Conservation (phyloP, 805 yeast species). For the Debaryomyces hansenii region DNA sequence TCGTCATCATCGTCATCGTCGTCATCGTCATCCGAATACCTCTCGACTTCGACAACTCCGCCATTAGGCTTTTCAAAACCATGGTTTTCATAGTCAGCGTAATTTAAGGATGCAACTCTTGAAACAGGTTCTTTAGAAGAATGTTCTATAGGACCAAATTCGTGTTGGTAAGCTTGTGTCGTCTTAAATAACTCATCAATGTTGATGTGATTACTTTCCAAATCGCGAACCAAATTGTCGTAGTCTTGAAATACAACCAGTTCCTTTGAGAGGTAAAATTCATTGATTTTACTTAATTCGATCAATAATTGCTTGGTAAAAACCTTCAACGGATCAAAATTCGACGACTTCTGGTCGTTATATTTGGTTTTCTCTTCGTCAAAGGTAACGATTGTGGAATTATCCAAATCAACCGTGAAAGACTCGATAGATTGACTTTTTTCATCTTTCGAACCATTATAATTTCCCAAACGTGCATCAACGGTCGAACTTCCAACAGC, state of each 20-base stretch:
- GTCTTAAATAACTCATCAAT: slow-evolving; percentile 25
- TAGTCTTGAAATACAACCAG: slow-evolving; percentile 45
- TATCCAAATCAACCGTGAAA: slow-evolving; percentile 16
- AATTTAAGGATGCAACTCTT: slow-evolving; percentile 23
- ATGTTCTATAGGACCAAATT: slow-evolving; percentile 13
- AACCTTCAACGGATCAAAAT: slow-evolving; percentile 33
- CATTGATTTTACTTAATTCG: slow-evolving; percentile 55
- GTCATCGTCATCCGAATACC: slow-evolving; percentile 17
- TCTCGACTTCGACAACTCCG: slow-evolving; percentile 29
- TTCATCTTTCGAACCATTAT: background rate
- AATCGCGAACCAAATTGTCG: slow-evolving; percentile 47
- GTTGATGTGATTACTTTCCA: slow-evolving; percentile 31
- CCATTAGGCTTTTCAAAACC: slow-evolving; percentile 26
- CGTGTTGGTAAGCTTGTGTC: slow-evolving; percentile 24
- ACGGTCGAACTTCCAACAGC: slow-evolving; percentile 1
- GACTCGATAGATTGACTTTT: slow-evolving; percentile 11
- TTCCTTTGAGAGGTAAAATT: slow-evolving; percentile 50
- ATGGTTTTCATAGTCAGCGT: slow-evolving; percentile 9
- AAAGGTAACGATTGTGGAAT: slow-evolving; percentile 16
- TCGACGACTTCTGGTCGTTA: slow-evolving; percentile 5
- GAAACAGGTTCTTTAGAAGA: slow-evolving; percentile 12
- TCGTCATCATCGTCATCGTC: slow-evolving; percentile 29
- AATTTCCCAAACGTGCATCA: background rate
- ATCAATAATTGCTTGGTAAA: slow-evolving; percentile 46
- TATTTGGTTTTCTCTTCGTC: slow-evolving; percentile 4